Evolutionary conservation across 352 stramenopile species (phyloP).

Genomic region (Thalassiosira ordinaria): DNA sequence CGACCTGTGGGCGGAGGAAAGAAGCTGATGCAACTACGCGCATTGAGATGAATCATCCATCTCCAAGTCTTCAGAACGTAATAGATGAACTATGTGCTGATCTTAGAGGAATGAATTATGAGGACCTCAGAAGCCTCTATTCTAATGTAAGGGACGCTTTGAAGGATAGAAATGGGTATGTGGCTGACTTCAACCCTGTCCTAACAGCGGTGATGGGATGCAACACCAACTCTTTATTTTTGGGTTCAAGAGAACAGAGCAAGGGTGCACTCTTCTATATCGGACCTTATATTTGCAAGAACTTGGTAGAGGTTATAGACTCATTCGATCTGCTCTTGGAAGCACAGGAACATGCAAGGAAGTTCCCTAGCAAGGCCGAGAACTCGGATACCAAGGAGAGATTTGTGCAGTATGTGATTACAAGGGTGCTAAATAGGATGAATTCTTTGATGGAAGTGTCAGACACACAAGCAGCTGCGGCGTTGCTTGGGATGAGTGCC

Average conservation of each 20-base stretch:
- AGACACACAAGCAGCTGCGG: slow-evolving; percentile 37
- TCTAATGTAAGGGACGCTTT: slow-evolving; percentile 13
- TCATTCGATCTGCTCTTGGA: slow-evolving; percentile 36
- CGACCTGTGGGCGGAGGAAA: too few relatives aligned
- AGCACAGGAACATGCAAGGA: slow-evolving; percentile 27
- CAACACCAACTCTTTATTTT: slow-evolving; percentile 32
- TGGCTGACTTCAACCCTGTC: slow-evolving; percentile 41
- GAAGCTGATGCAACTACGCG: too few relatives aligned
- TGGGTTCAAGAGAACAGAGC: slow-evolving; percentile 39
- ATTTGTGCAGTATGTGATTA: slow-evolving; percentile 28
- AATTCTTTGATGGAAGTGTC: slow-evolving; percentile 39
- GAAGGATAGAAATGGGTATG: slow-evolving; percentile 26
- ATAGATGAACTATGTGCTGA: too few relatives aligned
- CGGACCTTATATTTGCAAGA: slow-evolving; percentile 44
- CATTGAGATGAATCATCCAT: too few relatives aligned
- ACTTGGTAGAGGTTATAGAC: slow-evolving; percentile 14
- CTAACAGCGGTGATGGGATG: slow-evolving; percentile 28
- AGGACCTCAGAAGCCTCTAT: slow-evolving; percentile 30
- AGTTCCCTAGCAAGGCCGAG: slow-evolving; percentile 35
- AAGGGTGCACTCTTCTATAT: slow-evolving; percentile 39
- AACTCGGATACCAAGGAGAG: slow-evolving; percentile 21
- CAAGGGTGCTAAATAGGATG: slow-evolving; percentile 44
- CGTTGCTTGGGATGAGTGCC: slow-evolving; percentile 23
- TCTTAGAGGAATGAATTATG: slow-evolving; percentile 18
- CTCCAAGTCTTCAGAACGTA: too few relatives aligned